These are phyloP conservation scores for Debaryomyces nepalensis DNA, from an alignment of 1,139 yeast species.

Conservation along the genomic window DNA sequence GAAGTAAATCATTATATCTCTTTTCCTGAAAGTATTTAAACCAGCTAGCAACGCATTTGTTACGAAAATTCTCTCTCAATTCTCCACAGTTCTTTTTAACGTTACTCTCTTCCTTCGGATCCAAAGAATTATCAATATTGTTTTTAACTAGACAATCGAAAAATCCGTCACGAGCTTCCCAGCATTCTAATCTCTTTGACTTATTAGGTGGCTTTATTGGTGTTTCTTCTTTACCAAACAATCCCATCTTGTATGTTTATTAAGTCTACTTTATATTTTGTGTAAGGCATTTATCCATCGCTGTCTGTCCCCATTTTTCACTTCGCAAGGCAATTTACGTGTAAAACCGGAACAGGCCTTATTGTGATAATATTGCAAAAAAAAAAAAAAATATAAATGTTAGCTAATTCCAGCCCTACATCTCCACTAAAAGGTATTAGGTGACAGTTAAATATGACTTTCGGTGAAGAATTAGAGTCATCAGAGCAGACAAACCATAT, in stretches of 20 bases:
- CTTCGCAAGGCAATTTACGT: constrained; percentile 3
- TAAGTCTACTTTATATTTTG: neutral
- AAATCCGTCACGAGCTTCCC: constrained; percentile 50
- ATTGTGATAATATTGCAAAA: constrained; percentile 5
- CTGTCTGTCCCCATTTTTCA: constrained; percentile 1
- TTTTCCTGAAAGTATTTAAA: constrained; percentile 52
- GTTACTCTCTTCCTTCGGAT: constrained; percentile 36
- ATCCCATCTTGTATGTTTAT: constrained; percentile 33
- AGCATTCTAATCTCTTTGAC: constrained; percentile 43
- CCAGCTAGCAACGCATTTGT: constrained; percentile 52
- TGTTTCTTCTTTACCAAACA: constrained; percentile 37
- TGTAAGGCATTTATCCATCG: constrained; percentile 8
- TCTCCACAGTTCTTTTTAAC: constrained; percentile 44
- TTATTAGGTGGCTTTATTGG: constrained; percentile 46
- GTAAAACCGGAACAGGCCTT: constrained; percentile 3
- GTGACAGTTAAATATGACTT: neutral
- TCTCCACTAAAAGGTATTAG: constrained; percentile 1
- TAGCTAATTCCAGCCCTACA: neutral
- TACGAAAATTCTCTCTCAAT: constrained; percentile 39
- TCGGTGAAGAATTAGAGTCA: neutral
- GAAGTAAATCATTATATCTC: constrained; percentile 46
- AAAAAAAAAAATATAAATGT: constrained; percentile 2
- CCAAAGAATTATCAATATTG: constrained; percentile 51
- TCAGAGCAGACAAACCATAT: neutral
- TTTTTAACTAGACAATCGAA: constrained; percentile 45